phyloP scores from a whole-genome alignment of 2,329 filamentous ascomycete species.

The Lecanosticta acicola region DNA sequence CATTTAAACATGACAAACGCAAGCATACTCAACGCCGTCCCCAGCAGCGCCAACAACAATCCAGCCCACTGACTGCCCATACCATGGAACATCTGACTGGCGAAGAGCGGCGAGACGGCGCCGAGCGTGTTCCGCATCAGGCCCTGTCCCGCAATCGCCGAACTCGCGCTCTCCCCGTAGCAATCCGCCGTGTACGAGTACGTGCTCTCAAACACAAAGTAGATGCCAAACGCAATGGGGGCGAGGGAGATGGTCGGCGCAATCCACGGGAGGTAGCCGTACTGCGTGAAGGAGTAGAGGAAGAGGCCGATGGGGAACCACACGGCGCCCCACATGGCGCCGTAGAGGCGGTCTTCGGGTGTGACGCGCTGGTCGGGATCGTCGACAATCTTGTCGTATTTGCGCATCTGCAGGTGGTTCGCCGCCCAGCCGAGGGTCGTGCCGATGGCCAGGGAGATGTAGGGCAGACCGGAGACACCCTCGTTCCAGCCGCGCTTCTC shows the following conservation, averaged over 20 bases:
- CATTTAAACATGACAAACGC: conserved; percentile 35
- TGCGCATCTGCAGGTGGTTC: conserved; percentile 48
- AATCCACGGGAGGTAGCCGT: conserved; percentile 46
- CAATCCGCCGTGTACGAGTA: conserved; percentile 51
- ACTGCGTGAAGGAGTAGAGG: conserved; percentile 52
- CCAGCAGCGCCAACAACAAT: conserved; percentile 44
- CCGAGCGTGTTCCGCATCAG: conserved; percentile 51
- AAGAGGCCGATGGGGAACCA: conserved; percentile 47
- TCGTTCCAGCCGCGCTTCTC: conserved; percentile 51
- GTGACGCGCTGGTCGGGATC: conserved; percentile 35
- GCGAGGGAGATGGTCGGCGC: conserved; percentile 46
- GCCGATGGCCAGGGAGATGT: conserved; percentile 48
- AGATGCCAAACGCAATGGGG: conserved; percentile 50
- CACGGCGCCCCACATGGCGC: conserved; percentile 45
- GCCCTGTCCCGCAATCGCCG: conserved; percentile 47
- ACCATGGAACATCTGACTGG: conserved; percentile 50
- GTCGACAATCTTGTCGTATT: conserved; percentile 41
- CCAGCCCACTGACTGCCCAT: conserved; percentile 50
- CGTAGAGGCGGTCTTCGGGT: conserved; percentile 46
- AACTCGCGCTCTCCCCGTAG: conserved; percentile 44
- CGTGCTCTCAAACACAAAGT: conserved; percentile 45
- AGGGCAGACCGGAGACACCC: conserved; percentile 46
- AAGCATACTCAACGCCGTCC: conserved; percentile 39
- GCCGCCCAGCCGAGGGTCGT: conserved; percentile 45
- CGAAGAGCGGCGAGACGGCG: conserved; percentile 49